Evolutionary conservation across 2,329 filamentous ascomycete species (phyloP).

Genomic region (Diplodia corticola): DNA sequence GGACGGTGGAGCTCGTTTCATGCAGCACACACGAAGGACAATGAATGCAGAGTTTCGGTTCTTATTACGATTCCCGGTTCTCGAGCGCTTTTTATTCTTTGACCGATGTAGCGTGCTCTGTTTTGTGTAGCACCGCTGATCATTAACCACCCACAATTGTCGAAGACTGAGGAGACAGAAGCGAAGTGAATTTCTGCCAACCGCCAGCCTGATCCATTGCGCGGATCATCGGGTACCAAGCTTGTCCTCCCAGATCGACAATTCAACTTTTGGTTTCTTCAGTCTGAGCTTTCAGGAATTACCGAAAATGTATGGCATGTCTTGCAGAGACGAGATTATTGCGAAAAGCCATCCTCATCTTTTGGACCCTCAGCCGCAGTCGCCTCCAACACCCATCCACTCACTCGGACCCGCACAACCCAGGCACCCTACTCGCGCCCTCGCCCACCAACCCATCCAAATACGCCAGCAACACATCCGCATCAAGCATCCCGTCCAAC

Average conservation of each 20-base stretch:
- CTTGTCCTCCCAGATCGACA: neutral
- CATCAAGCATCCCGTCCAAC: conserved; percentile 71
- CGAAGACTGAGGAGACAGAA: neutral
- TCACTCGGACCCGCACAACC: conserved; percentile 15
- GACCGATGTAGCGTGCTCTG: neutral
- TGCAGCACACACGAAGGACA: neutral
- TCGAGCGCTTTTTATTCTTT: neutral
- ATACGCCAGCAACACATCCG: conserved; percentile 65
- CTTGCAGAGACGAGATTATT: neutral
- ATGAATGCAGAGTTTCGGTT: conserved; percentile 8
- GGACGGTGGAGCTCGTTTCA: neutral
- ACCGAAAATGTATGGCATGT: neutral
- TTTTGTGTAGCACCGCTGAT: neutral
- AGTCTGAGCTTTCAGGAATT: too few relatives aligned
- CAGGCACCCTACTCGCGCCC: conserved; percentile 44
- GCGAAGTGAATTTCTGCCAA: neutral
- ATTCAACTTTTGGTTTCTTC: too few relatives aligned
- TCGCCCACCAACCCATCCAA: conserved; percentile 69
- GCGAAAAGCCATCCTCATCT: too few relatives aligned
- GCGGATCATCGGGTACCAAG: neutral
- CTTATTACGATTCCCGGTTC: neutral
- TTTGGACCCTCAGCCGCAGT: too few relatives aligned
- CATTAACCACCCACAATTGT: neutral
- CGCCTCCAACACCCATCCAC: neutral
- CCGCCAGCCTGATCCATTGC: neutral